Evolutionary conservation across 2,329 filamentous ascomycete genomes (phyloP), one percentile per base, ranked within the genome.

Genomic region (Verticillium nonalfalfae): DNA sequence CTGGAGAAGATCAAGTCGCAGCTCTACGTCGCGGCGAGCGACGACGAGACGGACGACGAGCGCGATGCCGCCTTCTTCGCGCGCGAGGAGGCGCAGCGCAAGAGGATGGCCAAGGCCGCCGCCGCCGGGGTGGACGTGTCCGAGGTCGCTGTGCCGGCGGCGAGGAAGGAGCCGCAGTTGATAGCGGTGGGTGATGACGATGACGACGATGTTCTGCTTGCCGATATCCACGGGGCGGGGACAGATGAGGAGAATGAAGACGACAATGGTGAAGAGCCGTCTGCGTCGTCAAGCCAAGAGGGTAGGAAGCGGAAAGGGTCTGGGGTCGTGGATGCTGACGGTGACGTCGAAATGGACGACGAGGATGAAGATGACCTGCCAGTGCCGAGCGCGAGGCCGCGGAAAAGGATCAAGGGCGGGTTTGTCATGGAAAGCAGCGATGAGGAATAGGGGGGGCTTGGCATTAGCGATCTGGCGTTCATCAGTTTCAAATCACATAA

Each of bases 21-120:
- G 31, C 76, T 94, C 45, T 94, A 87, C 68, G 90, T 99, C 58
- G 85, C 89, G 62, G 87, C 89, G 40, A 92, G 90, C 66, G 95
- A 98, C 71, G 95, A 98, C 59, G 93, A 97, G 67, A 88, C 84
- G n/a, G 92, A 97, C 69, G 91, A 93, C 56, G 84, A 85, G 61
- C 85, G 90, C 15, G 80, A 81, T 58, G 74, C 79, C 26, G 86
- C 84, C 21, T 97, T 97, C 75, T 97, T 94, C 74, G 86, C 83
- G 2, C 81, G 85, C 15, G 93, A 97, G 75, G 86, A 88, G 72
- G 77, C 82, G 65, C 66, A 66, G 59, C 38, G 68, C 33, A 58
- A 55, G n/a, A 60, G 54, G n/a, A 64, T 82, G 57, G 76, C 79
- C 21, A 76, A 75, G 60, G 71, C 72, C 14, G 74, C 73, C 26